Evolutionary conservation across 257 asterid genomes (phyloP).

Genomic region (Nicotiana attenuata): DNA sequence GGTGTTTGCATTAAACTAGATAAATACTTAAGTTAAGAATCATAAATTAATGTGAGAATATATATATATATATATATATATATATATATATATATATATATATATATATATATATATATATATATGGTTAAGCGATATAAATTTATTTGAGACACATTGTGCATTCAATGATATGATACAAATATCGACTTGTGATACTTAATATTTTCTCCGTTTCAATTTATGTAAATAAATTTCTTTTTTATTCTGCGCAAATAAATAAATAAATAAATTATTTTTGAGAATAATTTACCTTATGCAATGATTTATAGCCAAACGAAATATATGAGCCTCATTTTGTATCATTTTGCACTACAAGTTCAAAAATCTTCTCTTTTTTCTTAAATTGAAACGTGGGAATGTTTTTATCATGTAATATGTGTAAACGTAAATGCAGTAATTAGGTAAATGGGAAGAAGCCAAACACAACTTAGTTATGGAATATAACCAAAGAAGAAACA

Average conservation of each 20-base stretch:
- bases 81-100: background rate
- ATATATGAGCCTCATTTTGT: too few relatives aligned
- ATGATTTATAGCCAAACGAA: too few relatives aligned
- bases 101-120: background rate
- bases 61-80: background rate
- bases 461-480: background rate
- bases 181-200: background rate
- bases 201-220: too few relatives aligned
- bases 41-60: background rate
- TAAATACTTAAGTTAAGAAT: background rate
- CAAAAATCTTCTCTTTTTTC: too few relatives aligned
- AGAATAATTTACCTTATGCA: too few relatives aligned
- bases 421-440: background rate
- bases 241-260: too few relatives aligned
- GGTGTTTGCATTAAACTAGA: too few relatives aligned
- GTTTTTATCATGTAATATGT: background rate
- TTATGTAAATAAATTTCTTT: too few relatives aligned
- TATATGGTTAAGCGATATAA: background rate
- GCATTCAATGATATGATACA: background rate
- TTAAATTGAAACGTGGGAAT: too few relatives aligned
- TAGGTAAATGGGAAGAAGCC: background rate
- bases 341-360: too few relatives aligned
- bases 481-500: background rate
- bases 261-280: too few relatives aligned
- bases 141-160: background rate